Evolutionary conservation across 805 yeast genomes (phyloP).

Genomic region (Candida patagonica): DNA sequence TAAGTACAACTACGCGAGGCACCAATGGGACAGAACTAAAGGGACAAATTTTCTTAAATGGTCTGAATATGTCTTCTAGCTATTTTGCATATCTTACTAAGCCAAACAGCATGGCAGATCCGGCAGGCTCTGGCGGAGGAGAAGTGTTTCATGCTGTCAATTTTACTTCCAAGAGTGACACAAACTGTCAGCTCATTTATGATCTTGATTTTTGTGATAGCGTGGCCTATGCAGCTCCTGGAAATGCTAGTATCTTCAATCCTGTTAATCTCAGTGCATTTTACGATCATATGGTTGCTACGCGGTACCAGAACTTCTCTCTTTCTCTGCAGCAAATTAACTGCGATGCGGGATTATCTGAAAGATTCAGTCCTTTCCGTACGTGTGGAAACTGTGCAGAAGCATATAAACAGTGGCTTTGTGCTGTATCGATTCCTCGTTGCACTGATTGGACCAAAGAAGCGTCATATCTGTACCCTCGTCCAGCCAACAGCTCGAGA

Average conservation of each 20-base stretch:
- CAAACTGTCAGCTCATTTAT: slow-evolving; percentile 63
- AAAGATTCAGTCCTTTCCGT: slow-evolving; percentile 61
- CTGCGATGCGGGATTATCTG: slow-evolving; percentile 57
- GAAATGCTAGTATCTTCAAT: slow-evolving; percentile 30
- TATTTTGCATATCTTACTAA: slow-evolving; percentile 60
- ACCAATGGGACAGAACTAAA: slow-evolving; percentile 32
- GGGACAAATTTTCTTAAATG: slow-evolving; percentile 54
- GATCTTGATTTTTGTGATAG: slow-evolving; percentile 66
- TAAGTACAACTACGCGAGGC: slow-evolving; percentile 34
- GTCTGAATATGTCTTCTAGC: slow-evolving; percentile 48
- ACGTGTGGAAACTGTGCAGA: slow-evolving; percentile 64
- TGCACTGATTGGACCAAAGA: slow-evolving; percentile 44
- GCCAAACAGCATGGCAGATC: slow-evolving; percentile 27
- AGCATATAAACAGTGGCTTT: slow-evolving; percentile 79
- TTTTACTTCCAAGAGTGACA: slow-evolving; percentile 46
- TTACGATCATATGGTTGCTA: slow-evolving; percentile 58
- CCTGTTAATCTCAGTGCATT: slow-evolving; percentile 31
- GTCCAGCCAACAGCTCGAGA: slow-evolving; percentile 48
- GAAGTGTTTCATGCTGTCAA: slow-evolving; percentile 45
- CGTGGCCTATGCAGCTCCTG: slow-evolving; percentile 85
- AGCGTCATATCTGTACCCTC: slow-evolving; percentile 30
- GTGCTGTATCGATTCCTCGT: slow-evolving; percentile 80
- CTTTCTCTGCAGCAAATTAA: slow-evolving; percentile 67
- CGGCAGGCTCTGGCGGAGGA: slow-evolving; percentile 41
- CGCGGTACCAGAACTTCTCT: slow-evolving; percentile 54